Evolutionary conservation across 1,139 yeast genomes (phyloP).

Genomic region (Suzukiozyma palmioleophila): DNA sequence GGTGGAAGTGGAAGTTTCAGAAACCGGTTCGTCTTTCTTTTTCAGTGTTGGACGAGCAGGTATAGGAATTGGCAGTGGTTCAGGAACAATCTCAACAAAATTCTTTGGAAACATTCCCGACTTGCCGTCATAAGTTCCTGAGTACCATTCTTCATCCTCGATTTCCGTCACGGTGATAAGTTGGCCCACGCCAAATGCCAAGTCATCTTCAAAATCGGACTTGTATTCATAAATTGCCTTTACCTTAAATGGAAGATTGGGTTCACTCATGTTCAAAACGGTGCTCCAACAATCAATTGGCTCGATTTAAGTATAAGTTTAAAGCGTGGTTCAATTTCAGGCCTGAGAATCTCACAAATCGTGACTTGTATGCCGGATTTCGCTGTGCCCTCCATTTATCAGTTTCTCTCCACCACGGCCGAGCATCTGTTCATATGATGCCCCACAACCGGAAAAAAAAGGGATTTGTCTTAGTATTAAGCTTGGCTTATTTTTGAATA

Average conservation of each 20-base stretch:
- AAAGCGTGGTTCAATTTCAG: no score
- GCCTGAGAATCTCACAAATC: no score
- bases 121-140: constrained; percentile 57
- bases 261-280: constrained; percentile 10
- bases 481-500: no score
- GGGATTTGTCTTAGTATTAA: no score
- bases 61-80: constrained; percentile 10
- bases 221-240: constrained; percentile 66
- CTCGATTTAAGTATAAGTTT: no score
- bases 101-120: constrained; percentile 86
- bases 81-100: constrained; percentile 53
- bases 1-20: no score
- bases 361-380: no score
- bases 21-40: constrained; percentile 2
- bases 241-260: constrained; percentile 56
- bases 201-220: constrained; percentile 82
- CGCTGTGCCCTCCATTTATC: no score
- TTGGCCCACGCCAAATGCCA: constrained; percentile 65
- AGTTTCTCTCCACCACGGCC: no score
- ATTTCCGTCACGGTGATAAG: constrained; percentile 66
- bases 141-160: constrained; percentile 89
- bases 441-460: no score
- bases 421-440: no score
- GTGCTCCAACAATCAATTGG: neutral
- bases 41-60: constrained; percentile 10